A percentile compares a stretch with the other conserved stretches of the same genome.
These are phyloP conservation scores for Dipteronia sinensis DNA, from an alignment of 345 rosid genomes.

Conservation along the genomic window DNA sequence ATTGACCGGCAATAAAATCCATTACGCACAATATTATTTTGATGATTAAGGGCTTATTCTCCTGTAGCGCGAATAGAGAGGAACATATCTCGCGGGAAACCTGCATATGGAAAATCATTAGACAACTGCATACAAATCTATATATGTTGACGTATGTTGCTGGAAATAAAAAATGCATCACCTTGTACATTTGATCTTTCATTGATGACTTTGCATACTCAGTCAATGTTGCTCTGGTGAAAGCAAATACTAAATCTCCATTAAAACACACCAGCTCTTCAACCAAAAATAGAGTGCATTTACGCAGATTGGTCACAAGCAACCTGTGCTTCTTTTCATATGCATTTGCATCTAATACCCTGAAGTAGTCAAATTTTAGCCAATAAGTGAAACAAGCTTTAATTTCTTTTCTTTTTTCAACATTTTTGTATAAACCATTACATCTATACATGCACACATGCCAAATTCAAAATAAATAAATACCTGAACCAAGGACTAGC, in stretches of 20 bases:
- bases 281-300: conserved; percentile 52
- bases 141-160: not conserved
- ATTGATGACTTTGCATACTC: conserved; percentile 53
- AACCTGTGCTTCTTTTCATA: conserved; percentile 59
- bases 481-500: conserved; percentile 75
- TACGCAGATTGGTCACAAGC: conserved; percentile 52
- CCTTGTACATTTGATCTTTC: conserved; percentile 74
- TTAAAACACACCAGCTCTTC: conserved; percentile 51
- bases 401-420: not conserved
- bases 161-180: conserved; percentile 23
- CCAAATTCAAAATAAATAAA: not conserved
- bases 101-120: conserved; percentile 43
- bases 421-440: not conserved
- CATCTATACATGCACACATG: not conserved
- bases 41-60: conserved; percentile 31
- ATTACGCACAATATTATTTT: conserved; percentile 43
- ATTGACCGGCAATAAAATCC: conserved; percentile 43
- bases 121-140: conserved; percentile 1
- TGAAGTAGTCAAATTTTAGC: conserved; percentile 27
- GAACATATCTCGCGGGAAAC: conserved; percentile 69
- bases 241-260: conserved; percentile 43
- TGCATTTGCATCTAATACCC: conserved; percentile 63
- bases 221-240: conserved; percentile 43
- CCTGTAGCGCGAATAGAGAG: conserved; percentile 47
- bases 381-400: not conserved